phyloP scores from a whole-genome alignment of 169 alveolate species.

The Eimeria mitis region DNA sequence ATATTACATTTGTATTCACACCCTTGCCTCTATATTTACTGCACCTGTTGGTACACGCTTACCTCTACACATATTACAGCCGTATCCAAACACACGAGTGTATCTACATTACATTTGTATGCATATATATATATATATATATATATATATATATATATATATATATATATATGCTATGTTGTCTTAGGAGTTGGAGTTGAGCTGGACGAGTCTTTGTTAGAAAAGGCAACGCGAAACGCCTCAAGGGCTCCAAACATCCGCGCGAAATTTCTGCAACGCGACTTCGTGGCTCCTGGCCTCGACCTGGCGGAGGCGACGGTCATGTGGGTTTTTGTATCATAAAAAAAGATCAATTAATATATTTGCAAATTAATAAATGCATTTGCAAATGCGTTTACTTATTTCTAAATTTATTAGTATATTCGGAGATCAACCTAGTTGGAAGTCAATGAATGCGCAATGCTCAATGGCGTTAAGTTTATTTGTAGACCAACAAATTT shows the following conservation, averaged over 20 bases:
- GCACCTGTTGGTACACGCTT: background rate
- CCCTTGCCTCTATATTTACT: too few species aligned
- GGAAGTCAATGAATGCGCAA: background rate
- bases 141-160: too few species aligned
- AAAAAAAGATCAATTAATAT: background rate
- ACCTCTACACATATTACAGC: background rate
- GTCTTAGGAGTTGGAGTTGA: constrained; percentile 63
- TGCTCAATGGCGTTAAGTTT: too few species aligned
- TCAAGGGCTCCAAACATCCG: background rate
- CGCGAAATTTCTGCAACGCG: background rate
- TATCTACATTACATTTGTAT: too few species aligned
- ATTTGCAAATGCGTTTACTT: background rate
- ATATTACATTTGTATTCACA: background rate
- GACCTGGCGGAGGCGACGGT: constrained; percentile 26
- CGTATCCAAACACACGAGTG: too few species aligned
- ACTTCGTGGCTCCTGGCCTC: constrained; percentile 5
- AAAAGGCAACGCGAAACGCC: constrained; percentile 56
- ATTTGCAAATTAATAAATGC: background rate
- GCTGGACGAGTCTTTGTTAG: constrained; percentile 15
- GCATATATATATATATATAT: too few species aligned
- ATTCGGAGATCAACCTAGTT: too few species aligned
- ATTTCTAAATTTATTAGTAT: too few species aligned
- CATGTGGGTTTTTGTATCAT: background rate
- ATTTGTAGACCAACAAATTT: too few species aligned
- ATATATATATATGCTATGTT: background rate